Conservation (phyloP, 495 filamentous ascomycete genomes). For the Penicillium ucsense region DNA sequence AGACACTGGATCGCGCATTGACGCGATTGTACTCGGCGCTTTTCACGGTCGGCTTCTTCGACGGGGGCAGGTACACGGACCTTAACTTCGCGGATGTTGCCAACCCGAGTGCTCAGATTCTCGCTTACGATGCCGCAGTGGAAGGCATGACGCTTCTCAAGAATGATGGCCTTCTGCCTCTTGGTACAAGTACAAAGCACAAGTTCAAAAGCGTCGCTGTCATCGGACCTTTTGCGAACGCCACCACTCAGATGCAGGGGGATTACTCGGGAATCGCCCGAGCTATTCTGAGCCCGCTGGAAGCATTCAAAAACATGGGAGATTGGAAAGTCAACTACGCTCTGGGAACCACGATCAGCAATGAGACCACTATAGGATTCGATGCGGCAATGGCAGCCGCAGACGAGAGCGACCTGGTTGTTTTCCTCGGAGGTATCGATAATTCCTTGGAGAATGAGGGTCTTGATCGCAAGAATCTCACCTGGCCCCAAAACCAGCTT, state of each 20-base stretch:
- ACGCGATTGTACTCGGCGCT: constrained; percentile 32
- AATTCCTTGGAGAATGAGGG: constrained; percentile 37
- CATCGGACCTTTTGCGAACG: constrained; percentile 44
- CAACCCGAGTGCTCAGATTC: constrained; percentile 31
- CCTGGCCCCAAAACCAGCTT: constrained; percentile 42
- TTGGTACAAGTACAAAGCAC: constrained; percentile 15
- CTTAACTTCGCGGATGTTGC: constrained; percentile 26
- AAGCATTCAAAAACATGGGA: constrained; percentile 31
- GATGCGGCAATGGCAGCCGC: constrained; percentile 31
- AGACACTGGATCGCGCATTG: not conserved
- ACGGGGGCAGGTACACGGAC: constrained; percentile 12
- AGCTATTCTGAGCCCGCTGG: constrained; percentile 38
- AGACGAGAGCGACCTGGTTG: constrained; percentile 35
- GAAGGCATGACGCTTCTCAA: constrained; percentile 47
- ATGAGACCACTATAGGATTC: constrained; percentile 27
- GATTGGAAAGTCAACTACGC: constrained; percentile 37
- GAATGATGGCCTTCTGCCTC: constrained; percentile 43
- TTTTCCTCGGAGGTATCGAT: constrained; percentile 46
- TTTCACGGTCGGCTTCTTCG: constrained; percentile 46
- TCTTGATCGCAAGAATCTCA: constrained; percentile 37
- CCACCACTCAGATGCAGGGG: constrained; percentile 47
- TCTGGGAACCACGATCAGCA: constrained; percentile 27
- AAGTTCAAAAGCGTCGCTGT: constrained; percentile 28
- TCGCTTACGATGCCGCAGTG: constrained; percentile 41
- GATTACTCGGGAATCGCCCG: constrained; percentile 44